Evolutionary conservation across 345 rosid species (phyloP).

Genomic region (Pistacia atlantica): DNA sequence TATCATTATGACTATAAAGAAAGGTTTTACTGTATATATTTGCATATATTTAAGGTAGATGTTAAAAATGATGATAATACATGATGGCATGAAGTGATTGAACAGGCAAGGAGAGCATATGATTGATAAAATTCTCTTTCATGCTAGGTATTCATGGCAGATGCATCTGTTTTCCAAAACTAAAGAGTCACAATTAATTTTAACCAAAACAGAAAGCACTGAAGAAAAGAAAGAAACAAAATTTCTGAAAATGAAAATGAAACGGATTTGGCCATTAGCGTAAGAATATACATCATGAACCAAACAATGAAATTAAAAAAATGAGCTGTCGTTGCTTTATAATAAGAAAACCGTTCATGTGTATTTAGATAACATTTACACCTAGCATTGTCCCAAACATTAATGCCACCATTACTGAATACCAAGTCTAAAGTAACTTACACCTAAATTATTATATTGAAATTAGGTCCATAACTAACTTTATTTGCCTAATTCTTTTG

Average conservation of each 20-base stretch:
- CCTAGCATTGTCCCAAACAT: conserved; percentile 24
- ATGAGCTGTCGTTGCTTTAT: conserved; percentile 30
- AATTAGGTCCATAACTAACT: conserved; percentile 1
- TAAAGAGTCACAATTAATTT: no score
- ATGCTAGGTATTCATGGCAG: no score
- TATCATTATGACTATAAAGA: no score
- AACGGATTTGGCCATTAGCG: neutral
- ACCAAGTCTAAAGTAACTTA: conserved; percentile 11
- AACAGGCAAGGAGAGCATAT: no score
- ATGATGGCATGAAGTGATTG: no score
- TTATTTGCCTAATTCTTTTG: neutral
- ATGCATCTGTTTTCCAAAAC: no score
- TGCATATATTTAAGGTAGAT: no score
- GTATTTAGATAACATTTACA: conserved; percentile 22
- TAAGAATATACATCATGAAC: neutral
- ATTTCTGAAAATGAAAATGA: neutral
- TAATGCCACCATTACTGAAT: conserved; percentile 30
- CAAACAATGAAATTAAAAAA: conserved; percentile 10
- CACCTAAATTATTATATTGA: conserved; percentile 14
- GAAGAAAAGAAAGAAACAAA: neutral
- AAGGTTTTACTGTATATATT: no score
- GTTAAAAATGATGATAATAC: no score
- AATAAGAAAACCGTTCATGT: conserved; percentile 26
- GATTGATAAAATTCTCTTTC: no score
- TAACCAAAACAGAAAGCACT: neutral